Conservation (phyloP, 179 eudicot genomes). For the Beta corolliflora region DNA sequence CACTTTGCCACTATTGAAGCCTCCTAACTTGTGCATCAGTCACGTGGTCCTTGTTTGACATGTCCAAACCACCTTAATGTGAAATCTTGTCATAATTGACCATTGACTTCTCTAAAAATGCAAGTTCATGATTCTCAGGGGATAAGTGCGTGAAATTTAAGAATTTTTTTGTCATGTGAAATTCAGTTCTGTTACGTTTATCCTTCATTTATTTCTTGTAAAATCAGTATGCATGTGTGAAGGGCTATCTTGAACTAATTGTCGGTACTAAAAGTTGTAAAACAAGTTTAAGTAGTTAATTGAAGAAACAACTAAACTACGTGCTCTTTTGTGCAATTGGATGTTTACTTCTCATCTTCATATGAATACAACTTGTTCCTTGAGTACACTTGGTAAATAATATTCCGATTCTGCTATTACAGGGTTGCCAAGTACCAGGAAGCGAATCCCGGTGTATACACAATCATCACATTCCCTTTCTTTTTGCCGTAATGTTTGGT, state of each 20-base stretch:
- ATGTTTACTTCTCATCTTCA: not conserved
- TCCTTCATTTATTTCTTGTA: not conserved
- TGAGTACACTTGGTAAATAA: not conserved
- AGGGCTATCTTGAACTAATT: not conserved
- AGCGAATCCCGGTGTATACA: constrained; percentile 77
- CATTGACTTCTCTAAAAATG: not conserved
- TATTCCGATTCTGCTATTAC: constrained; percentile 30
- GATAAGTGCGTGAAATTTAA: not conserved
- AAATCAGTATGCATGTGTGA: not conserved
- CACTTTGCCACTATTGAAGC: too few species aligned
- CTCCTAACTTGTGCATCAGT: too few species aligned
- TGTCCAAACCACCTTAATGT: not conserved
- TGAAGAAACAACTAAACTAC: not conserved
- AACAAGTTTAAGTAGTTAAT: not conserved
- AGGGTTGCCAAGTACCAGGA: constrained; percentile 88
- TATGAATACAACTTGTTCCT: not conserved
- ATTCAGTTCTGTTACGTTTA: not conserved
- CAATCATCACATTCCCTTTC: constrained; percentile 75
- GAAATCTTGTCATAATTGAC: not conserved
- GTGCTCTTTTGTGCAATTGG: not conserved
- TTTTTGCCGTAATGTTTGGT: constrained; percentile 90
- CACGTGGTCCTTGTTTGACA: too few species aligned
- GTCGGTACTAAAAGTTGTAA: not conserved
- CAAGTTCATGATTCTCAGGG: not conserved
- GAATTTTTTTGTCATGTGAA: not conserved